Evolutionary conservation across 305 asterid genomes (phyloP).

Genomic region (Rubia peregrina): DNA sequence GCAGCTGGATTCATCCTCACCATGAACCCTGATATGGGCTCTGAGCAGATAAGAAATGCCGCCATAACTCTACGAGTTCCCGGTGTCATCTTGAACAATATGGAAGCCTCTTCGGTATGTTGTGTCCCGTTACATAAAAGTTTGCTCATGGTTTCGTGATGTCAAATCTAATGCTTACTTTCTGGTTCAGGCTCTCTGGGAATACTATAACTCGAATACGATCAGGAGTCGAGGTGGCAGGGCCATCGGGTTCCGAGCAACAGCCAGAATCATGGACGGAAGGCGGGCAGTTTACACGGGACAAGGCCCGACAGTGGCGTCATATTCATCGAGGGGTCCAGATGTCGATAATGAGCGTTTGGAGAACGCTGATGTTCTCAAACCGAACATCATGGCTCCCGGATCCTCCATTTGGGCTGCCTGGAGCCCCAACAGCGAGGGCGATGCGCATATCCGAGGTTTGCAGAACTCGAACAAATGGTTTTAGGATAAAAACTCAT

Average conservation of each 20-base stretch:
- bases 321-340: slow-evolving; percentile 63
- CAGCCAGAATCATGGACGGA: slow-evolving; percentile 45
- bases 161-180: not conserved
- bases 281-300: slow-evolving; percentile 37
- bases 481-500: too few relatives aligned
- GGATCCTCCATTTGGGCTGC: slow-evolving; percentile 73
- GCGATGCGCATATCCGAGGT: slow-evolving; percentile 45
- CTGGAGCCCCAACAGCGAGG: slow-evolving; percentile 57
- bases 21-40: slow-evolving; percentile 44
- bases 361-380: slow-evolving; percentile 56
- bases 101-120: slow-evolving; percentile 48
- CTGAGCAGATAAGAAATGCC: slow-evolving; percentile 39
- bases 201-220: slow-evolving; percentile 45
- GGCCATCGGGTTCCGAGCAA: slow-evolving; percentile 39
- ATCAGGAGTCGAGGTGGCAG: slow-evolving; percentile 37
- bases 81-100: slow-evolving; percentile 42
- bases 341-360: slow-evolving; percentile 42
- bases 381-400: slow-evolving; percentile 63
- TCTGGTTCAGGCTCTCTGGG: slow-evolving; percentile 40
- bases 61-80: slow-evolving; percentile 36
- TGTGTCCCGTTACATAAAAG: not conserved
- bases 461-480: not conserved
- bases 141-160: not conserved
- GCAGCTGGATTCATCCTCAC: slow-evolving; percentile 62
- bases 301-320: slow-evolving; percentile 48